Conservation (phyloP, 306 rosid genomes). For the Sindora glabra region DNA sequence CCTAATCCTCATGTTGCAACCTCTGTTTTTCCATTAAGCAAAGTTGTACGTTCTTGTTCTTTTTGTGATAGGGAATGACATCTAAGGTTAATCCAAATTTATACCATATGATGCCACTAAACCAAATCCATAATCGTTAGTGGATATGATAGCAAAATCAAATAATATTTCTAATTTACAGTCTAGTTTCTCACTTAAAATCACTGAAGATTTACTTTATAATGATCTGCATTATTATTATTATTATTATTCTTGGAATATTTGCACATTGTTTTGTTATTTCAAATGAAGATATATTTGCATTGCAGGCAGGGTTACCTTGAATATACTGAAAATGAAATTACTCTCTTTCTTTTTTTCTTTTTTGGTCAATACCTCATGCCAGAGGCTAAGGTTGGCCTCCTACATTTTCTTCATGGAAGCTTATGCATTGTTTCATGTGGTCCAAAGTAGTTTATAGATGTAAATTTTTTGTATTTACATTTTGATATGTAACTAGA, state of each 20-base stretch:
- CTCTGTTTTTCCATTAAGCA: not conserved
- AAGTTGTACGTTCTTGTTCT: not conserved
- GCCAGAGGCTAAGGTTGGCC: not conserved
- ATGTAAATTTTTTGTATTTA: not conserved
- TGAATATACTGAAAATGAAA: not conserved
- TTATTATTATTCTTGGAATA: too few relatives aligned
- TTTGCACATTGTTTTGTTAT: too few relatives aligned
- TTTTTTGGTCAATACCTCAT: not conserved
- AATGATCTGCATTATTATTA: too few relatives aligned
- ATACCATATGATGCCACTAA: too few relatives aligned
- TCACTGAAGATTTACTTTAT: not conserved
- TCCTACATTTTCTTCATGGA: too few relatives aligned
- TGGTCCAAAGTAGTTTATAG: slow-evolving; percentile 5
- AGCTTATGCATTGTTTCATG: slow-evolving; percentile 6
- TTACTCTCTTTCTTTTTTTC: too few relatives aligned
- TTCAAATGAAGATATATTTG: too few relatives aligned
- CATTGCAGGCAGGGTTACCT: not conserved
- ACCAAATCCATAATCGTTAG: too few relatives aligned
- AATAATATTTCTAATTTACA: not conserved
- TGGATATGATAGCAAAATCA: too few relatives aligned
- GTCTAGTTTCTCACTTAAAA: not conserved
- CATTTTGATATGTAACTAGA: not conserved
- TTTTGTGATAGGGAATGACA: too few relatives aligned
- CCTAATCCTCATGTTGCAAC: too few relatives aligned
- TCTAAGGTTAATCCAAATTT: too few relatives aligned